These are phyloP conservation scores for Candida yuanshanica DNA, from an alignment of 805 yeast genomes.

Conservation along the genomic window DNA sequence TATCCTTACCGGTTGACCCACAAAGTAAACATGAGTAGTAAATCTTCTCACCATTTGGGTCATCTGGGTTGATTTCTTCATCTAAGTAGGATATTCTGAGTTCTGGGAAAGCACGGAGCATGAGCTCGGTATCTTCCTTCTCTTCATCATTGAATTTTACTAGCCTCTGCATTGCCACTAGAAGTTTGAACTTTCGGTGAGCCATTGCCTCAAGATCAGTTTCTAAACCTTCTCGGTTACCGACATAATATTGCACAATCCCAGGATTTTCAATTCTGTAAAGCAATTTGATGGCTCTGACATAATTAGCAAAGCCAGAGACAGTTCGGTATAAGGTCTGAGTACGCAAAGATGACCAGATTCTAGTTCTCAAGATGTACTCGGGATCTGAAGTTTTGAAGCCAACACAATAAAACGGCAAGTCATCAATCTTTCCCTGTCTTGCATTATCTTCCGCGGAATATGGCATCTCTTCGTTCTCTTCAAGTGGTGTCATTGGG, in stretches of 20 bases:
- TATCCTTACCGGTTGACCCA: constrained; percentile 48
- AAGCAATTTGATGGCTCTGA: constrained; percentile 63
- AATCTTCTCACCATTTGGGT: constrained; percentile 23
- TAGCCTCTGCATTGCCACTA: constrained; percentile 86
- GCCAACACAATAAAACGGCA: constrained; percentile 70
- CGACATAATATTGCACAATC: constrained; percentile 37
- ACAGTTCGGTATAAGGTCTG: constrained; percentile 82
- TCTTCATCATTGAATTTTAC: constrained; percentile 62
- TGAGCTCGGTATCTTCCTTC: constrained; percentile 56
- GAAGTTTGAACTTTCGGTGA: constrained; percentile 68
- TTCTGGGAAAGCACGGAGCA: constrained; percentile 71
- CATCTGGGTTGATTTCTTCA: constrained; percentile 29
- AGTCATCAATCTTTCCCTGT: constrained; percentile 45
- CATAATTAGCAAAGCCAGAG: constrained; percentile 78
- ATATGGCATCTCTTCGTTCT: constrained; percentile 30
- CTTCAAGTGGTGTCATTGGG: constrained; percentile 8
- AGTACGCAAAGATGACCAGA: constrained; percentile 82
- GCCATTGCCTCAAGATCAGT: constrained; percentile 68
- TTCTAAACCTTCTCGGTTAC: constrained; percentile 52
- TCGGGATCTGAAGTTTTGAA: constrained; percentile 63
- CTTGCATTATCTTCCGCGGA: constrained; percentile 28
- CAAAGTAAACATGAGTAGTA: constrained; percentile 66
- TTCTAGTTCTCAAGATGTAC: constrained; percentile 62
- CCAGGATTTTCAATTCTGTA: constrained; percentile 62
- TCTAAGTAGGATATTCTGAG: constrained; percentile 51